Conservation (phyloP, 2,329 filamentous ascomycete species). For the Xylaria arbuscula region DNA sequence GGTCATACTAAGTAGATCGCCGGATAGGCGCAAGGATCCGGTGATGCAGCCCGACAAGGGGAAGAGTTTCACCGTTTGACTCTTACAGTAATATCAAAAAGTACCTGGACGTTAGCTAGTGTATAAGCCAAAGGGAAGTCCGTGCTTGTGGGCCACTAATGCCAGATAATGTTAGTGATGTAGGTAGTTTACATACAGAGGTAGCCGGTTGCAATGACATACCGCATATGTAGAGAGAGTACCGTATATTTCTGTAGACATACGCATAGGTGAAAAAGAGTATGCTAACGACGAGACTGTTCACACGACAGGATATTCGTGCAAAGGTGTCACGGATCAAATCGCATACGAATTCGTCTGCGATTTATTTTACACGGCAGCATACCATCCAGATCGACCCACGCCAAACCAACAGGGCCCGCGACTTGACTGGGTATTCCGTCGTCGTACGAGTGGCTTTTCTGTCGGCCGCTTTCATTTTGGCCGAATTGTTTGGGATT, state of each 20-base stretch:
- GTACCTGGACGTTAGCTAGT: neutral
- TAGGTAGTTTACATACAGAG: no score
- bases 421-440: neutral
- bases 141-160: constrained; percentile 9
- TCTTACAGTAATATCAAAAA: constrained; percentile 8
- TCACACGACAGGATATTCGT: no score
- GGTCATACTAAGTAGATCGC: constrained; percentile 31
- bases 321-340: neutral
- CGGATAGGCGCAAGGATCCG: constrained; percentile 34
- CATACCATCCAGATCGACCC: no score
- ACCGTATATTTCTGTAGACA: no score
- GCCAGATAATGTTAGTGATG: neutral
- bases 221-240: no score
- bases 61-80: constrained; percentile 19
- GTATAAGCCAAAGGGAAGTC: neutral
- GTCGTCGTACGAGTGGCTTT: constrained; percentile 38
- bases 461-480: constrained; percentile 37
- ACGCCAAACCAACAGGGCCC: no score
- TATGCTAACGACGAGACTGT: no score
- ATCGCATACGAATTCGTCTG: neutral
- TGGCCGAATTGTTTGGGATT: constrained; percentile 39
- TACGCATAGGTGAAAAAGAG: no score
- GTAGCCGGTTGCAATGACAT: neutral
- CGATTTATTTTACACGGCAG: no score
- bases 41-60: constrained; percentile 24